Conservation (phyloP, 805 yeast species). For the Metschnikowia hibisci region DNA sequence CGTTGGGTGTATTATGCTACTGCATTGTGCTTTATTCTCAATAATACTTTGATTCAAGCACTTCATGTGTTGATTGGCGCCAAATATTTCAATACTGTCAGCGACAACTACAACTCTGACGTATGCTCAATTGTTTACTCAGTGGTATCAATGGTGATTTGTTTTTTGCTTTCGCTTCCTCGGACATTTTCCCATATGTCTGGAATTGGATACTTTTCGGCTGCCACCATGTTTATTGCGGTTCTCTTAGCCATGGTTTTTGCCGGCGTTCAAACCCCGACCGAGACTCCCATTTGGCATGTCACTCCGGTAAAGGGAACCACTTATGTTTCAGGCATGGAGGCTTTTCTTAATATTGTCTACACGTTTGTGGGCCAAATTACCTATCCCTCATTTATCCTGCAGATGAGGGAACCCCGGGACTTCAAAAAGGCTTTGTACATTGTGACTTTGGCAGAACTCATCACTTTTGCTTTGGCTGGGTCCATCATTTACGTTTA, state of each 20-base stretch:
- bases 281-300: constrained; percentile 35
- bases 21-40: constrained; percentile 49
- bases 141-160: constrained; percentile 46
- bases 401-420: constrained; percentile 54
- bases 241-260: constrained; percentile 50
- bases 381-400: constrained; percentile 58
- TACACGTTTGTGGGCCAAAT: constrained; percentile 65
- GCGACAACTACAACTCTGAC: constrained; percentile 34
- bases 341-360: constrained; percentile 54
- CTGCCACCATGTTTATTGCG: constrained; percentile 55
- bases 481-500: constrained; percentile 59
- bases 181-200: constrained; percentile 54
- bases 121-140: constrained; percentile 52
- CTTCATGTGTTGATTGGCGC: constrained; percentile 60
- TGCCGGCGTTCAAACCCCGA: constrained; percentile 45
- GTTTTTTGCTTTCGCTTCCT: constrained; percentile 51
- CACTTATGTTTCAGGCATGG: constrained; percentile 51
- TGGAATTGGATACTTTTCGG: constrained; percentile 48
- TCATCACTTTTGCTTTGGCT: constrained; percentile 48
- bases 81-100: constrained; percentile 52
- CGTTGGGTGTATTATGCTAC: constrained; percentile 55
- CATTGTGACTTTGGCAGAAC: constrained; percentile 48
- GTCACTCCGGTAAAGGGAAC: constrained; percentile 45
- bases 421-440: constrained; percentile 56
- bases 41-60: constrained; percentile 56